phyloP scores from a whole-genome alignment of 495 filamentous ascomycete genomes.

The Coniosporium apollinis region DNA sequence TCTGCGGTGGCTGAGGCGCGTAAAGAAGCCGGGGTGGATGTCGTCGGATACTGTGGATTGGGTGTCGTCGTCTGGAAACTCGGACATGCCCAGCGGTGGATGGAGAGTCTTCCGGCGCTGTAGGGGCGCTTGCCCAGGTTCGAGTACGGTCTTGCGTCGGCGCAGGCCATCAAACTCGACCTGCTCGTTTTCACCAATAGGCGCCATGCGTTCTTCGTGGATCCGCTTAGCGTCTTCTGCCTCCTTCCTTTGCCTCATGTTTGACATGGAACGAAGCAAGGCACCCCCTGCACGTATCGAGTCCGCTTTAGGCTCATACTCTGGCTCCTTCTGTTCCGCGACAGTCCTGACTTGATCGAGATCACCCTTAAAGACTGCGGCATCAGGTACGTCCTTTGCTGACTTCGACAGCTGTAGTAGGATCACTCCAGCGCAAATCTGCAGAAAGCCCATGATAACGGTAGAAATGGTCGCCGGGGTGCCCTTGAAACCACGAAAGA shows the following conservation, averaged over 20 bases:
- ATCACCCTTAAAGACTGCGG: constrained; percentile 83
- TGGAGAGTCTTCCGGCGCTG: constrained; percentile 38
- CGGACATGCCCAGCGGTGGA: constrained; percentile 77
- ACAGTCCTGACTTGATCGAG: constrained; percentile 90
- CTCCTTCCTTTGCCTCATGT: constrained; percentile 60
- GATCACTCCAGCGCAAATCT: constrained; percentile 93
- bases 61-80: constrained; percentile 51
- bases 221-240: constrained; percentile 63
- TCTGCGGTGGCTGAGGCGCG: constrained; percentile 11
- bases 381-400: constrained; percentile 88
- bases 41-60: constrained; percentile 28
- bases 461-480: constrained; percentile 65
- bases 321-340: constrained; percentile 83
- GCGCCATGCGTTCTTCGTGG: constrained; percentile 62
- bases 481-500: constrained; percentile 92
- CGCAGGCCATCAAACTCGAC: constrained; percentile 91
- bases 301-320: constrained; percentile 90
- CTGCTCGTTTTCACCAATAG: constrained; percentile 56
- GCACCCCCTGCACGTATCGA: constrained; percentile 85
- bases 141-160: constrained; percentile 55
- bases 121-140: constrained; percentile 15
- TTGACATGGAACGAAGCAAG: constrained; percentile 71
- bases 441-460: constrained; percentile 82
- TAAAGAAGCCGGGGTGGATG: constrained; percentile 26
- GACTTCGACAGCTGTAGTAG: constrained; percentile 94